Evolutionary conservation across 345 rosid genomes (phyloP).

Genomic region (Syzygium aqueum): DNA sequence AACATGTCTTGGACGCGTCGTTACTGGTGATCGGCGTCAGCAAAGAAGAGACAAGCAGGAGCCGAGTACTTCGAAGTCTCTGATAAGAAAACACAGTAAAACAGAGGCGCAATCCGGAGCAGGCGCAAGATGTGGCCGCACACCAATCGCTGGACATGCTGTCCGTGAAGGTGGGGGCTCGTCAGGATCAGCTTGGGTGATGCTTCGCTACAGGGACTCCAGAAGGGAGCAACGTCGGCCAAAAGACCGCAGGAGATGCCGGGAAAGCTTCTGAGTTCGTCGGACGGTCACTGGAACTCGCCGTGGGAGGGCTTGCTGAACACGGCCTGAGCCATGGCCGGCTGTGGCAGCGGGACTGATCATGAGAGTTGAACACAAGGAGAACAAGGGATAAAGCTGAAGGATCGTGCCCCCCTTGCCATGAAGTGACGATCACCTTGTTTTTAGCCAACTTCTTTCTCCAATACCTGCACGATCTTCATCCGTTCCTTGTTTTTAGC

Average conservation of each 20-base stretch:
- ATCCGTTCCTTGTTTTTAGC: too few species aligned
- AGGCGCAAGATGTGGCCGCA: background rate
- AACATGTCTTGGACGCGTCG: background rate
- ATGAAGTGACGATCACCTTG: too few species aligned
- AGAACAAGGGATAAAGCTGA: background rate
- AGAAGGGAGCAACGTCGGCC: background rate
- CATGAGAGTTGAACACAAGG: background rate
- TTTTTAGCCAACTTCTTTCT: too few species aligned
- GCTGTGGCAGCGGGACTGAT: background rate
- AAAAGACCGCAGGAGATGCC: background rate
- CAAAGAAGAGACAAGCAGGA: background rate
- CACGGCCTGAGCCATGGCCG: background rate
- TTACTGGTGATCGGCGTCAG: fast-evolving
- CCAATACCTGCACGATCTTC: too few species aligned
- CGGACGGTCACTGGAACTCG: background rate
- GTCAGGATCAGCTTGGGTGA: background rate
- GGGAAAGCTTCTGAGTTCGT: background rate
- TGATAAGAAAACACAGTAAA: background rate
- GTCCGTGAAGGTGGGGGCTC: too few species aligned
- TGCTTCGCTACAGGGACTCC: background rate
- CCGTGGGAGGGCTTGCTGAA: background rate
- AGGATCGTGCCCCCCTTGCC: too few species aligned
- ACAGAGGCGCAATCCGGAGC: background rate
- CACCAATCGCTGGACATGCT: background rate
- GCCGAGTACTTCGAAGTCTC: background rate